Percentiles rank a stretch among this genome's conserved stretches.
phyloP scores from a whole-genome alignment of 176 grass and related monocot species.

The Avena eriantha region DNA sequence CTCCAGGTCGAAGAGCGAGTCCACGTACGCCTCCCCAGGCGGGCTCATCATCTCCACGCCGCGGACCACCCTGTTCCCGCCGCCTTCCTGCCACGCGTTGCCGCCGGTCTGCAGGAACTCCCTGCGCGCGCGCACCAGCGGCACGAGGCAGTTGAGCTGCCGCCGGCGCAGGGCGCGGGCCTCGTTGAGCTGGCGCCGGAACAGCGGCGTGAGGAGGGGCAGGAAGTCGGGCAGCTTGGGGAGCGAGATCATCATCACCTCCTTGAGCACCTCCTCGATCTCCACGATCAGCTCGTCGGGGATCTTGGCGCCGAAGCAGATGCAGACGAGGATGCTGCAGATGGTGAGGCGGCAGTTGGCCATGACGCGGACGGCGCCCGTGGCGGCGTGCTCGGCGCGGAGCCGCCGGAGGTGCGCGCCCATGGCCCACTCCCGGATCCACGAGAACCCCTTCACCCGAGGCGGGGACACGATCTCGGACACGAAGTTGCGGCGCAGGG shows the following conservation, averaged over 20 bases:
- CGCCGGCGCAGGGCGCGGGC: constrained; percentile 60
- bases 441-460: constrained; percentile 73
- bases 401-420: constrained; percentile 74
- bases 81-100: neutral
- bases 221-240: constrained; percentile 92
- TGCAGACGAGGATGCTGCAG: constrained; percentile 97
- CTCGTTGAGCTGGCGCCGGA: constrained; percentile 64
- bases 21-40: constrained; percentile 89
- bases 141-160: constrained; percentile 76
- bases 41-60: constrained; percentile 77
- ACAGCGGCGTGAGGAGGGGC: constrained; percentile 77
- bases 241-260: constrained; percentile 92
- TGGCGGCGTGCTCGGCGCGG: constrained; percentile 49
- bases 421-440: constrained; percentile 97
- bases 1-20: constrained; percentile 90
- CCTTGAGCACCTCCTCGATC: constrained; percentile 96
- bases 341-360: constrained; percentile 80
- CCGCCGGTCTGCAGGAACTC: constrained; percentile 66
- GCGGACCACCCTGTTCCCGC: constrained; percentile 25
- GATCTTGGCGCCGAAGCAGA: constrained; percentile 95
- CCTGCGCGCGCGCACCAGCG: constrained; percentile 66
- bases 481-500: constrained; percentile 92
- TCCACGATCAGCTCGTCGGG: constrained; percentile 69
- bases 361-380: constrained; percentile 61
- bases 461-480: constrained; percentile 79